phyloP scores from a whole-genome alignment of 1,284 basidiomycete species.

The Cryptococcus sp. region DNA sequence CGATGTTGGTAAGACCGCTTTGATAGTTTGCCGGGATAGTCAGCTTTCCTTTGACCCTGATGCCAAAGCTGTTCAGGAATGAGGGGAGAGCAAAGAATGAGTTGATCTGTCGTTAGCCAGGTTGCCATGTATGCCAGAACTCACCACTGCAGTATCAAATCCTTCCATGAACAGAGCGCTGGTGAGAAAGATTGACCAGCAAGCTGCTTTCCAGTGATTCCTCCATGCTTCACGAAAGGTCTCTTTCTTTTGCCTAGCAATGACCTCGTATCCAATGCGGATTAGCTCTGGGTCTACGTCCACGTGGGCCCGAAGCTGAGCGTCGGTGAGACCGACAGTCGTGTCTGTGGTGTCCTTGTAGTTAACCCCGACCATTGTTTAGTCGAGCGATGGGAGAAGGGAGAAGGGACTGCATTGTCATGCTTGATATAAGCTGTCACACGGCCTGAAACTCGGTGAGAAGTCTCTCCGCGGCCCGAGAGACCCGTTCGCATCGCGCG shows the following conservation, averaged over 20 bases:
- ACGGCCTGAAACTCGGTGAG: no score
- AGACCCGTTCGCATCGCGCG: no score
- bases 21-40: constrained; percentile 27
- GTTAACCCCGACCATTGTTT: constrained; percentile 9
- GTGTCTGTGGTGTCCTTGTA: constrained; percentile 7
- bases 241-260: constrained; percentile 11
- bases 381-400: no score
- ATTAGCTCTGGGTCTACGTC: constrained; percentile 15
- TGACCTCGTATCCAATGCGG: constrained; percentile 12
- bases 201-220: constrained; percentile 16
- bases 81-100: constrained; percentile 52
- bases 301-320: constrained; percentile 19
- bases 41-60: constrained; percentile 15
- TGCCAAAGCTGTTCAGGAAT: constrained; percentile 36
- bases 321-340: constrained; percentile 26
- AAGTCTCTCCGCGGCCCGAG: no score
- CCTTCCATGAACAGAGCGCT: constrained; percentile 34
- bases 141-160: constrained; percentile 27
- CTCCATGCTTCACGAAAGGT: constrained; percentile 12
- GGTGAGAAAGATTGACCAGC: constrained; percentile 26
- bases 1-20: constrained; percentile 22
- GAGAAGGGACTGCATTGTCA: no score
- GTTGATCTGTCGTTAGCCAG: constrained; percentile 27
- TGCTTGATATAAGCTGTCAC: no score
- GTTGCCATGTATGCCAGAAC: constrained; percentile 2